Evolutionary conservation across 108 stramenopile species (phyloP).

Genomic region (Cyclostephanos tholiformis): DNA sequence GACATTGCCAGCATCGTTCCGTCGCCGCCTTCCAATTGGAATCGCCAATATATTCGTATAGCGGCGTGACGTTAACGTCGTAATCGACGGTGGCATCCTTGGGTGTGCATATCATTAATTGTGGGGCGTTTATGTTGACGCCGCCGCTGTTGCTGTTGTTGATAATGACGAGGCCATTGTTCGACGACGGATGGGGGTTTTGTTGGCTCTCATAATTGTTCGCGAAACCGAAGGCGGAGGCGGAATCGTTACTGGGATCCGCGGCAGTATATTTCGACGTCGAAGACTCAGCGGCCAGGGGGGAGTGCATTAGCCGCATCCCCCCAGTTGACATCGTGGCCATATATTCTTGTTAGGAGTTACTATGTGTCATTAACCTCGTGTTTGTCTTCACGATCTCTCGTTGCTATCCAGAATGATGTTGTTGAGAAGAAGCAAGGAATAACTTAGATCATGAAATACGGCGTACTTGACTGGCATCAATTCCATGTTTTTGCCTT

Average conservation of each 20-base stretch:
- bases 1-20: background rate
- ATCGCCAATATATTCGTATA: constrained; percentile 6
- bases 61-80: background rate
- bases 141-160: background rate
- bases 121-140: background rate
- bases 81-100: background rate
- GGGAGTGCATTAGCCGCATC: background rate
- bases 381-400: too few species aligned
- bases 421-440: too few species aligned
- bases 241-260: background rate
- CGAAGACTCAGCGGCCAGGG: background rate
- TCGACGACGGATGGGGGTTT: background rate
- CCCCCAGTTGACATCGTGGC: background rate
- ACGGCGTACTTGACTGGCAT: too few species aligned
- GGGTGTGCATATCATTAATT: background rate
- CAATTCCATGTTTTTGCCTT: too few species aligned
- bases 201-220: too few species aligned
- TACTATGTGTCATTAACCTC: too few species aligned
- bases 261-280: too few species aligned
- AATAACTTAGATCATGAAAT: too few species aligned
- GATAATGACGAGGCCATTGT: too few species aligned
- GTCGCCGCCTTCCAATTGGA: background rate
- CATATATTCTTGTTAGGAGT: too few species aligned
- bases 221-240: too few species aligned
- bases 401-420: too few species aligned